Percentiles rank a stretch among this genome's conserved stretches.
These are phyloP conservation scores for Hyphodiscus hymeniophilus DNA, from an alignment of 495 filamentous ascomycete genomes.

Conservation along the genomic window DNA sequence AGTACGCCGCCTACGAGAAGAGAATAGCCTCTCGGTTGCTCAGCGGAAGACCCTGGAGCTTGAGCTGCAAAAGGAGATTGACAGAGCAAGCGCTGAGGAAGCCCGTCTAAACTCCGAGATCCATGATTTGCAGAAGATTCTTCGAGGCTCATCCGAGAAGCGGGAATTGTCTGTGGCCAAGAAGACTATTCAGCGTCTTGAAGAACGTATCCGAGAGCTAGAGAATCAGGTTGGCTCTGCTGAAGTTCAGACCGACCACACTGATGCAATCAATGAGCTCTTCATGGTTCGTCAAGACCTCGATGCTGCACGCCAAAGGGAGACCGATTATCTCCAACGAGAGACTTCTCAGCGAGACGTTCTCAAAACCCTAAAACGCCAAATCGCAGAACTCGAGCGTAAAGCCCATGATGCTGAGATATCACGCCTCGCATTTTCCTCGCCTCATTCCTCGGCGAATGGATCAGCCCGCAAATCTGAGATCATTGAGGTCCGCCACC, in stretches of 20 bases:
- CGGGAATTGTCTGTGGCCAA: constrained; percentile 27
- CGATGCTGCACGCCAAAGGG: constrained; percentile 53
- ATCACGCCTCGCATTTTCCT: constrained; percentile 19
- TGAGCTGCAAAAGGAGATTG: constrained; percentile 27
- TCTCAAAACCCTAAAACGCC: constrained; percentile 37
- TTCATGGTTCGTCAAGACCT: constrained; percentile 51
- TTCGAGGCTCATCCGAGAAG: constrained; percentile 31
- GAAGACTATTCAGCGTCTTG: constrained; percentile 50
- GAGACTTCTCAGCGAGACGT: constrained; percentile 53
- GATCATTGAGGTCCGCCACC: constrained; percentile 50
- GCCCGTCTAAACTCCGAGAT: constrained; percentile 42
- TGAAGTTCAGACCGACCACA: constrained; percentile 25
- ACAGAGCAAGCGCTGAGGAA: constrained; percentile 42
- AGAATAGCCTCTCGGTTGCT: constrained; percentile 41
- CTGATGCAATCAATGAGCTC: constrained; percentile 40
- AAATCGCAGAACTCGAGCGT: constrained; percentile 41
- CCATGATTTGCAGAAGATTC: constrained; percentile 39
- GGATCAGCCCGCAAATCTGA: constrained; percentile 54
- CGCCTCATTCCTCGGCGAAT: constrained; percentile 17
- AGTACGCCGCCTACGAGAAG: constrained; percentile 47
- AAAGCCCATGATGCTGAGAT: constrained; percentile 36
- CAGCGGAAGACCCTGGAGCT: constrained; percentile 37
- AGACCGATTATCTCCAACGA: constrained; percentile 52
- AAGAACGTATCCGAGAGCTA: constrained; percentile 48
- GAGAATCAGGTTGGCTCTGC: constrained; percentile 32